These are phyloP conservation scores for Aspergillus panamensis DNA, from an alignment of 495 filamentous ascomycete species.

Conservation along the genomic window DNA sequence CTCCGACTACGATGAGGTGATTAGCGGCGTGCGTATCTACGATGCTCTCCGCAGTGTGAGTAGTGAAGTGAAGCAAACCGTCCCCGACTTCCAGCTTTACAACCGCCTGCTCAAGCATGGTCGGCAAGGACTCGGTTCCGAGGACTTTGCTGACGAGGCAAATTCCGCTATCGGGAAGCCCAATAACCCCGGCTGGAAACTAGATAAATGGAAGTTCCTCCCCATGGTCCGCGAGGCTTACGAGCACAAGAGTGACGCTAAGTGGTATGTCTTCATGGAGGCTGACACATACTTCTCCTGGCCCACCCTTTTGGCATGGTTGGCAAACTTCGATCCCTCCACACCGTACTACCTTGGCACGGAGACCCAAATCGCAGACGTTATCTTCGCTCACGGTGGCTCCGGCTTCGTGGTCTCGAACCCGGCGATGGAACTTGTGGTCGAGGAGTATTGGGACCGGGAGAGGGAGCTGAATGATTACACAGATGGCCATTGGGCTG, in stretches of 20 bases:
- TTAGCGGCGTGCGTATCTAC: constrained; percentile 45
- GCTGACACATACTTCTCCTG: constrained; percentile 66
- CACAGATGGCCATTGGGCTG: constrained; percentile 60
- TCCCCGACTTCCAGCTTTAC: constrained; percentile 52
- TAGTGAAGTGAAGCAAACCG: constrained; percentile 29
- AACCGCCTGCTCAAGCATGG: constrained; percentile 42
- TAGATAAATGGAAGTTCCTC: constrained; percentile 60
- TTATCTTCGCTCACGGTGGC: constrained; percentile 64
- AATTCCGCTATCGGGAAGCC: constrained; percentile 47
- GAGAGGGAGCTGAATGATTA: constrained; percentile 50
- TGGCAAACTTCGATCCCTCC: constrained; percentile 46
- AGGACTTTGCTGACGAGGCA: constrained; percentile 42
- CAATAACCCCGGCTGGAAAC: constrained; percentile 51
- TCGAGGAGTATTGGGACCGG: constrained; percentile 43
- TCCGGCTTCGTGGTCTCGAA: constrained; percentile 64
- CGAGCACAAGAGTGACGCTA: constrained; percentile 42
- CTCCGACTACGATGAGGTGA: constrained; percentile 51
- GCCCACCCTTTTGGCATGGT: constrained; percentile 57
- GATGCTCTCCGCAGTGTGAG: constrained; percentile 47
- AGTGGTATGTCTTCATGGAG: constrained; percentile 70
- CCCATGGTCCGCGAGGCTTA: constrained; percentile 52
- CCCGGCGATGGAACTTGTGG: constrained; percentile 46
- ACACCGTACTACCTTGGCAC: constrained; percentile 59
- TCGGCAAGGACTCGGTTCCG: constrained; percentile 36
- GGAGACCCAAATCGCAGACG: constrained; percentile 50